Base-by-base conservation (phyloP, 1,139 yeast genomes). In the Taiozyma onychis region DNA sequence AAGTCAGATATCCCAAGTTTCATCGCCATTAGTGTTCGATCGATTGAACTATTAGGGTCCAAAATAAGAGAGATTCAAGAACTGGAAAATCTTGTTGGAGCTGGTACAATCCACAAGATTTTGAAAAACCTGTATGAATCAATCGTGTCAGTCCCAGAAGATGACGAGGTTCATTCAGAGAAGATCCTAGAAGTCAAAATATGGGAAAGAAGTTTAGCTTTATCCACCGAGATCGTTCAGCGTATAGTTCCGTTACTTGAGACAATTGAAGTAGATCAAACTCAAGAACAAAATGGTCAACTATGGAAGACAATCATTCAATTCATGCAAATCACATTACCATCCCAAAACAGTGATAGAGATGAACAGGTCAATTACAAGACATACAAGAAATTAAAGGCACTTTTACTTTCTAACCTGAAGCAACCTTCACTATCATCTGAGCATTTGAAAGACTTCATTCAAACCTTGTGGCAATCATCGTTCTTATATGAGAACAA, bases 1-100 rank as follows among this genome's bases (percentile, higher is more conserved):
- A 63, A 59, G 44, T 66, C 71, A 11, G 80, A 80, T 52, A 71
- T 79, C 30, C 93, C 96, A 2, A 77, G 89, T 0, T 89, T 85
- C 62, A 75, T 82, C 39, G 81, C 89, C 0, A 68, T 85, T 3
- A 78, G 93, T 56, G 75, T 75, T 49, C 62, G 67, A 30, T 74
- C 88, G 1, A 69, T 83, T 49, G 67, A 66, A 13, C 57, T 77
- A 9, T 60, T 88, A 28, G 59, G 63, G 4, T 56, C 56, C 0
- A 73, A 73, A 41, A 52, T 86, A 18, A 56, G 60, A 0, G 50
- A 58, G 1, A 56, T 75, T 1, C 53, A 52, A 0, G 71, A 73
- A 48, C 67, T 73, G 41, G 54, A 62, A 1, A 60, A 66, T 0
- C 64, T 81, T 24, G 57, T 83, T 2, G 60, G 69, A 10, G 81